Conservation (phyloP, 345 rosid species). For the Eutrema yunnanense region DNA sequence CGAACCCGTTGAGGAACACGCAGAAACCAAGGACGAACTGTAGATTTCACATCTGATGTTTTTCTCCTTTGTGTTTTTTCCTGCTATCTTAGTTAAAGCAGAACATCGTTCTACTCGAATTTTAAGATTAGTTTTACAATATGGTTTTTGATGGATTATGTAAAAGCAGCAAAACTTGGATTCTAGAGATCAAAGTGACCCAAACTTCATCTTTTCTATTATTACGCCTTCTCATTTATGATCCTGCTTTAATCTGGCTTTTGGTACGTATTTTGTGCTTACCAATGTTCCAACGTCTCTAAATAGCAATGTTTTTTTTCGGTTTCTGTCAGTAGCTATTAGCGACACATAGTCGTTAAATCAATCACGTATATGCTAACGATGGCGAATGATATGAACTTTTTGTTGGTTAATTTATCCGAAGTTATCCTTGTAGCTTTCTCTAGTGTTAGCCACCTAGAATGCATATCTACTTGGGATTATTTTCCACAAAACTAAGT, state of each 20-base stretch:
- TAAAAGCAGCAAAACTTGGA: background rate
- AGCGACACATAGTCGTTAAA: too few relatives aligned
- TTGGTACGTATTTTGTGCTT: background rate
- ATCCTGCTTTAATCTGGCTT: background rate
- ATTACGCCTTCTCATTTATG: background rate
- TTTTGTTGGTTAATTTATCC: background rate
- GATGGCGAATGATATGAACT: too few relatives aligned
- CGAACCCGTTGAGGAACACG: slow-evolving; percentile 22
- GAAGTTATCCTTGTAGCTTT: slow-evolving; percentile 11
- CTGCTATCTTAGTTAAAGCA: slow-evolving; percentile 8
- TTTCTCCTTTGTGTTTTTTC: background rate
- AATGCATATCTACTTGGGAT: background rate
- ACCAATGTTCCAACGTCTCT: too few relatives aligned
- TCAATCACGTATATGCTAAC: too few relatives aligned
- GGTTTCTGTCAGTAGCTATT: too few relatives aligned
- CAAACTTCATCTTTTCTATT: background rate
- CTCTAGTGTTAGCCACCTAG: slow-evolving; percentile 1
- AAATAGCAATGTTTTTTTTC: too few relatives aligned
- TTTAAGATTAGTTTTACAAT: slow-evolving; percentile 13
- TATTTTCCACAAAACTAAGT: background rate
- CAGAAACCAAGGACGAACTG: slow-evolving; percentile 22
- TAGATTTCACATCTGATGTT: slow-evolving; percentile 21
- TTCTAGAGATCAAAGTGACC: background rate
- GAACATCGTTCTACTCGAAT: slow-evolving; percentile 1
- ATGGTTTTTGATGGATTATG: slow-evolving; percentile 18